These are phyloP conservation scores for Saprolegnia parasitica DNA, from an alignment of 352 stramenopile genomes.

Conservation along the genomic window DNA sequence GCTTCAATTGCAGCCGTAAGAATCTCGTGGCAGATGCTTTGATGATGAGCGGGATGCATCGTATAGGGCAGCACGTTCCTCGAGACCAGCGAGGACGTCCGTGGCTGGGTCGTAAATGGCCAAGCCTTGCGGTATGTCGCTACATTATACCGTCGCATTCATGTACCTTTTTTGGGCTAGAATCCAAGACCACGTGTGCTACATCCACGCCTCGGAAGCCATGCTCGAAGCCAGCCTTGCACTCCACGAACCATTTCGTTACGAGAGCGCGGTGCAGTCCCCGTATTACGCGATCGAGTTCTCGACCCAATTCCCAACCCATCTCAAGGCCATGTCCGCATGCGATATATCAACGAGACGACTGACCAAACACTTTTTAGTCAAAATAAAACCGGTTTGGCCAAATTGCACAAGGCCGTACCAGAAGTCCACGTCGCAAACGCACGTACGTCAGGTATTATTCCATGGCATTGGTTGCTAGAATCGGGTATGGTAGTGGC, in stretches of 20 bases:
- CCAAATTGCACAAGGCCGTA: neutral
- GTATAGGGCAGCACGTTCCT: constrained; percentile 10
- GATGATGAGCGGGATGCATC: neutral
- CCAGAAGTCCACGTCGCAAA: neutral
- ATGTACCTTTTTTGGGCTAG: neutral
- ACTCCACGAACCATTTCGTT: constrained; percentile 1
- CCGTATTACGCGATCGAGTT: constrained; percentile 24
- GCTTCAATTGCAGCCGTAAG: neutral
- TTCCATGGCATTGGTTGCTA: neutral
- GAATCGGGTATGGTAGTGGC: neutral
- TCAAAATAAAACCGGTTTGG: neutral
- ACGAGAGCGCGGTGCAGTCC: neutral
- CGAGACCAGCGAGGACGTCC: constrained; percentile 27
- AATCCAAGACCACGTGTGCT: constrained; percentile 14
- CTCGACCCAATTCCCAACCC: neutral
- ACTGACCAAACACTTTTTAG: neutral
- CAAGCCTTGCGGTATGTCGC: constrained; percentile 20
- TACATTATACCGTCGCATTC: constrained; percentile 8
- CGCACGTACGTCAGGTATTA: neutral
- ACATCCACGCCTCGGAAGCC: neutral
- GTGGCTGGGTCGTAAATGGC: constrained; percentile 19
- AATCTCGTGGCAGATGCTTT: neutral
- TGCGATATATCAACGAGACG: neutral
- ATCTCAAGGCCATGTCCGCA: constrained; percentile 2
- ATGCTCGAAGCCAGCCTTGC: constrained; percentile 6